These are phyloP conservation scores for Neonectria ditissima DNA, from an alignment of 2,329 filamentous ascomycete genomes.

Conservation along the genomic window DNA sequence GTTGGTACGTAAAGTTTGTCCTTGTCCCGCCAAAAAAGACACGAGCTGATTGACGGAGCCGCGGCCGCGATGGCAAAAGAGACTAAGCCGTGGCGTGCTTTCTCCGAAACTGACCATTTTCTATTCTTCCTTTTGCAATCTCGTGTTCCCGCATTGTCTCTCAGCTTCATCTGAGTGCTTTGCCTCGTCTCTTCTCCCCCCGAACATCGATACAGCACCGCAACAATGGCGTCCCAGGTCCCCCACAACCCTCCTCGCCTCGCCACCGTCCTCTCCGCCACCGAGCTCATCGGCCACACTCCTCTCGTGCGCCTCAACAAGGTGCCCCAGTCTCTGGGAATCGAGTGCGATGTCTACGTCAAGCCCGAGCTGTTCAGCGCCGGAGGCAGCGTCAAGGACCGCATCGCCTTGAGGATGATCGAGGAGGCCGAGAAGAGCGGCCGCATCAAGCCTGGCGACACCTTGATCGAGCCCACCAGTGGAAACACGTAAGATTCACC, in stretches of 20 bases:
- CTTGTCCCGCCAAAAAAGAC: constrained; percentile 32
- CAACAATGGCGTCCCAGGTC: constrained; percentile 44
- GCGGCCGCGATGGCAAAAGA: constrained; percentile 27
- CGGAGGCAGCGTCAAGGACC: constrained; percentile 92
- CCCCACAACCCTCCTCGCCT: constrained; percentile 49
- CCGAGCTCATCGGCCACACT: constrained; percentile 93
- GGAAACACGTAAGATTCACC: constrained; percentile 78
- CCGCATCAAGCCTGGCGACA: constrained; percentile 96
- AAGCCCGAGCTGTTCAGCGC: constrained; percentile 96
- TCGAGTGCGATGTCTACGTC: constrained; percentile 89
- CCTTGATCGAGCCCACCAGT: constrained; percentile 96
- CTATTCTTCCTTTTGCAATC: constrained; percentile 1
- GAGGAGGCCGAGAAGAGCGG: constrained; percentile 93
- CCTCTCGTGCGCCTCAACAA: constrained; percentile 95
- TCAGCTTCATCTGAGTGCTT: constrained; percentile 1
- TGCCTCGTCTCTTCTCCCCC: not conserved
- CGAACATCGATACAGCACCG: not conserved
- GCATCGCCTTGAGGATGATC: constrained; percentile 97
- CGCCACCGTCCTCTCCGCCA: constrained; percentile 70
- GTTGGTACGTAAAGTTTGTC: constrained; percentile 32
- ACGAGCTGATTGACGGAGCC: constrained; percentile 28
- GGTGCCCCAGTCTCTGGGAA: constrained; percentile 89
- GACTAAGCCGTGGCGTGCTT: constrained; percentile 45
- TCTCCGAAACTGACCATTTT: constrained; percentile 13
- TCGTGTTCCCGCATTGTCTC: not conserved